These are phyloP conservation scores for Stereocaulon alpinum DNA, from an alignment of 495 filamentous ascomycete species.

Conservation along the genomic window DNA sequence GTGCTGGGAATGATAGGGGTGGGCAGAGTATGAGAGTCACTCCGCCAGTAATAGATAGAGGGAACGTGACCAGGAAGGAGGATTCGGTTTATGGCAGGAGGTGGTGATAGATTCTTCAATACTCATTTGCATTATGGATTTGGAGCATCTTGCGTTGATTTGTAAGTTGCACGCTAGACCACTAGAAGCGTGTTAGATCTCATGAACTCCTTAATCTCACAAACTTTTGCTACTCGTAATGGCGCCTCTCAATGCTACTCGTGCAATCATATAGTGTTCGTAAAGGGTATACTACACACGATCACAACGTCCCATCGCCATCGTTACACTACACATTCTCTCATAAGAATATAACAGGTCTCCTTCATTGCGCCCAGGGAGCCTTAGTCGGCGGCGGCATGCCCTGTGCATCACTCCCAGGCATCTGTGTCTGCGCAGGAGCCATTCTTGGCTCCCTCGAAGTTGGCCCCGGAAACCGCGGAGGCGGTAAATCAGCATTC, in stretches of 20 bases:
- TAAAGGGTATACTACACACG: too few relatives aligned
- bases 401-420: background rate
- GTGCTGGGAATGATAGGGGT: constrained; percentile 27
- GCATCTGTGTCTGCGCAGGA: background rate
- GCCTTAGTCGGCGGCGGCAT: too few relatives aligned
- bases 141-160: background rate
- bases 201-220: too few relatives aligned
- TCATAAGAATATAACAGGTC: too few relatives aligned
- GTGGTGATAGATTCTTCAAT: constrained; percentile 10
- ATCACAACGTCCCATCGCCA: too few relatives aligned
- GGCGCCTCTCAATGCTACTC: too few relatives aligned
- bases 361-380: too few relatives aligned
- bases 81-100: constrained; percentile 17
- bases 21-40: constrained; percentile 26
- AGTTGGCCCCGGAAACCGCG: background rate
- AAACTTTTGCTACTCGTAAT: too few relatives aligned
- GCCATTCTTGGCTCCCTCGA: background rate
- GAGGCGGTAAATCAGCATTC: background rate
- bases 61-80: constrained; percentile 7
- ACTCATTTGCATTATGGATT: background rate
- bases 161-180: too few relatives aligned
- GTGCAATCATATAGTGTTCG: too few relatives aligned
- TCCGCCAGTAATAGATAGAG: constrained; percentile 11
- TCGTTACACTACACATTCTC: too few relatives aligned
- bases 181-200: too few relatives aligned